These are phyloP conservation scores for Cardamine resedifolia DNA, from an alignment of 345 rosid species.

Conservation along the genomic window DNA sequence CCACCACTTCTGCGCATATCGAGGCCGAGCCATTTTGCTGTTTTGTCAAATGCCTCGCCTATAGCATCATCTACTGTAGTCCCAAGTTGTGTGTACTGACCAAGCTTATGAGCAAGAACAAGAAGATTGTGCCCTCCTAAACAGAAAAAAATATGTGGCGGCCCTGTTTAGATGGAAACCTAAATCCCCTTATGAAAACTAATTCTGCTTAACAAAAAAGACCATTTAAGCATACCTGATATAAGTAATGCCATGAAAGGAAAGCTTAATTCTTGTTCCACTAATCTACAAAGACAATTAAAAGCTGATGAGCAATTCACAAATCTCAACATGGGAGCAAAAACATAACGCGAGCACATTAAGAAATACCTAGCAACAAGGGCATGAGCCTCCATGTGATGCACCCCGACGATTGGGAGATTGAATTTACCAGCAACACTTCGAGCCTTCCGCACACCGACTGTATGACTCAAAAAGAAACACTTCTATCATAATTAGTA, in stretches of 20 bases:
- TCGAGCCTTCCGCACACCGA: constrained; percentile 89
- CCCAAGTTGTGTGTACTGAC: constrained; percentile 87
- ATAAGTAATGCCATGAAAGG: constrained; percentile 93
- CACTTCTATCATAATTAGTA: background rate
- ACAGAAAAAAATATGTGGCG: background rate
- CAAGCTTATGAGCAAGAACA: constrained; percentile 81
- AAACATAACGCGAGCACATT: background rate
- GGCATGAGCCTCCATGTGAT: constrained; percentile 99
- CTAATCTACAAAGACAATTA: constrained; percentile 49
- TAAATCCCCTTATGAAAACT: background rate
- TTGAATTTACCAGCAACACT: constrained; percentile 63
- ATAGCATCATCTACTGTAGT: constrained; percentile 95
- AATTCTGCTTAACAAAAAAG: background rate
- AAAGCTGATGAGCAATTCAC: background rate
- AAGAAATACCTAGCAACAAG: constrained; percentile 71
- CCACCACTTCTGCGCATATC: constrained; percentile 94
- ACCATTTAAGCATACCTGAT: constrained; percentile 58
- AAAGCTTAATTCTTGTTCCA: constrained; percentile 70
- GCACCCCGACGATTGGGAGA: constrained; percentile 77
- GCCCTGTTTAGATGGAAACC: background rate
- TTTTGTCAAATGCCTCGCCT: constrained; percentile 94
- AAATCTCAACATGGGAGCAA: background rate
- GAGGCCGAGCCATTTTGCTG: constrained; percentile 95
- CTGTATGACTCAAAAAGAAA: constrained; percentile 41
- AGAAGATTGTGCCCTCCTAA: constrained; percentile 90